Conservation (phyloP, 2,329 filamentous ascomycete species). For the Claviceps quebecensis region DNA sequence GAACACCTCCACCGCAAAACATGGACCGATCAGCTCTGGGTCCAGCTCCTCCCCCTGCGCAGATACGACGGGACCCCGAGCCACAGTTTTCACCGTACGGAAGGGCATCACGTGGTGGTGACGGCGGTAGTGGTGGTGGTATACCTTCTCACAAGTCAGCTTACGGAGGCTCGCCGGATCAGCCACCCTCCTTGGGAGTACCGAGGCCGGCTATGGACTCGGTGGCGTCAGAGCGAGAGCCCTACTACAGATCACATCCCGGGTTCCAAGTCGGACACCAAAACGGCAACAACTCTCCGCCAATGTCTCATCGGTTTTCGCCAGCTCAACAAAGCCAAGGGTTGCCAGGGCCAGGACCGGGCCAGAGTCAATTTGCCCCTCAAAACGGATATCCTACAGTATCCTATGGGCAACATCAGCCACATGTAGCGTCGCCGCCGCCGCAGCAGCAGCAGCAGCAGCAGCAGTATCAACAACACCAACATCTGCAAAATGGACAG, state of each 20-base stretch:
- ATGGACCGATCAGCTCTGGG: conserved; percentile 25
- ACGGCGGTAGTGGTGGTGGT: conserved; percentile 24
- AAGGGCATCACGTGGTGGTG: conserved; percentile 12
- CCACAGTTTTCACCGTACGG: conserved; percentile 33
- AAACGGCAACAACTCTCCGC: conserved; percentile 30
- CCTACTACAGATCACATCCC: conserved; percentile 29
- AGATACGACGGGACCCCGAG: conserved; percentile 36
- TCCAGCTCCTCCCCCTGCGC: conserved; percentile 22
- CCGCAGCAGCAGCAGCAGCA: conserved; percentile 25
- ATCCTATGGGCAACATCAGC: conserved; percentile 24
- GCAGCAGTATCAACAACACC: conserved; percentile 30
- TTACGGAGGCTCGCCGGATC: conserved; percentile 33
- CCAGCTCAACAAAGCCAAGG: conserved; percentile 24
- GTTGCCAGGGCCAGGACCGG: not conserved
- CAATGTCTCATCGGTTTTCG: conserved; percentile 32
- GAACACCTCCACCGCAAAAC: conserved; percentile 35
- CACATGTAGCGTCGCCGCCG: conserved; percentile 35
- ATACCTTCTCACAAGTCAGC: conserved; percentile 44
- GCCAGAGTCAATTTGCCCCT: conserved; percentile 23
- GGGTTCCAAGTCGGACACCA: conserved; percentile 22
- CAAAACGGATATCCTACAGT: conserved; percentile 28
- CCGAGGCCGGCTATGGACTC: conserved; percentile 30
- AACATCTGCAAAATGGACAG: conserved; percentile 10
- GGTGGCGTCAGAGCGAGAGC: conserved; percentile 27
- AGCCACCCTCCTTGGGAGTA: conserved; percentile 30